Base-by-base conservation (phyloP, 805 yeast genomes). In the Lachancea nothofagi region DNA sequence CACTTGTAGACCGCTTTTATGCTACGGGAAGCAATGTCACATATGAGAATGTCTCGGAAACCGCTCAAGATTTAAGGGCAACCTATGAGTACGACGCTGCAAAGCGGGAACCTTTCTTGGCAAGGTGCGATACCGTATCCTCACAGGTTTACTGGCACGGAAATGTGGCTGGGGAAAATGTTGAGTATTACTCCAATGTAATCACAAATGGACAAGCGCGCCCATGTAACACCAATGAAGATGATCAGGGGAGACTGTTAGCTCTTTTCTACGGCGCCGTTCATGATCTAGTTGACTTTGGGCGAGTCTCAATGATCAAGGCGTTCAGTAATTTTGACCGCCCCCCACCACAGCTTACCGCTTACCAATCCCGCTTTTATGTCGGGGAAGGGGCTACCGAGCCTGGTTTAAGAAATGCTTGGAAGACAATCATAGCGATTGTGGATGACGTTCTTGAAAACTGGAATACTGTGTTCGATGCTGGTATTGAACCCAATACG, bases 181-280 rank as follows among this genome's bases (percentile, higher is more conserved):
- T 28, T 10, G 31, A 28, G 31, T 28, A 28, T 28, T 28, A 28
- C 18, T 6, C 31, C 18, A 28, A 28, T 19, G 31, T 28, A 14
- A 28, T 28, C 31, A 28, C 31, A n/a, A 28, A 28, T 19, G 31
- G 31, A 28, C 31, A 28, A 19, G 31, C 18, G 7, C 31, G 31
- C 31, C 31, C 31, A n/a, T 28, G 31, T 28, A 28, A 28, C 31
- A 28, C 31, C 31, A 28, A 28, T 15, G 31, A 28, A 14, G 31
- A 28, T 28, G 31, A 28, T 28, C 31, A 28, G 31, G 31, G 31
- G 31, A 28, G 31, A 15, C 31, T 28, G 5, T 19, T 28, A 19
- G 31, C 31, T 14, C 31, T 28, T 19, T 28, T 28, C 18, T 28
- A 14, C 19, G 31, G 31, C 15, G 31, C 31, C 7, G 17, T 28